A percentile compares a stretch with the other conserved stretches of the same genome.
Conservation (phyloP, 2,329 filamentous ascomycete species). For the Arthrinium phaeospermum region DNA sequence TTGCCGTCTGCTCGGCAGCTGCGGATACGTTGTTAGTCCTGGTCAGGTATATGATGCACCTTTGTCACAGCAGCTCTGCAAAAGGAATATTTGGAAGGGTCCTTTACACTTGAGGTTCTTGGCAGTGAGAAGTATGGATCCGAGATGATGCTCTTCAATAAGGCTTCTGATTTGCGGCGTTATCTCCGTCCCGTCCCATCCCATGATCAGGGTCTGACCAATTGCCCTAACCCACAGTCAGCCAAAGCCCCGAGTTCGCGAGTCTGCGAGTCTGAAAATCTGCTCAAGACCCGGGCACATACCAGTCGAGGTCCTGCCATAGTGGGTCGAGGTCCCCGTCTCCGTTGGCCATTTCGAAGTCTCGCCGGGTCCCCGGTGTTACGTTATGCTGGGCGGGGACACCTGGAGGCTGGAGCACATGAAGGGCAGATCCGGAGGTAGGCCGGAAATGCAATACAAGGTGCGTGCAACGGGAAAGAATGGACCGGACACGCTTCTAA, state of each 20-base stretch:
- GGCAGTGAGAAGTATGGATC: constrained; percentile 82
- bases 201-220: constrained; percentile 82
- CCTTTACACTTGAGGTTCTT: constrained; percentile 82
- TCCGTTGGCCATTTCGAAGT: constrained; percentile 42
- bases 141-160: constrained; percentile 85
- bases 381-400: constrained; percentile 33
- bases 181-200: constrained; percentile 83
- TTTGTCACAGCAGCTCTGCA: neutral
- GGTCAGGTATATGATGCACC: constrained; percentile 31
- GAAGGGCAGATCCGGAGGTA: constrained; percentile 18
- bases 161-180: constrained; percentile 82
- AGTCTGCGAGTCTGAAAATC: neutral
- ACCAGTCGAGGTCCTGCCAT: constrained; percentile 82
- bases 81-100: neutral
- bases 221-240: constrained; percentile 61
- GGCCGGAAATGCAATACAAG: neutral
- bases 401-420: constrained; percentile 18
- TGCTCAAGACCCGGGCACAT: constrained; percentile 42
- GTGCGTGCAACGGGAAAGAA: neutral
- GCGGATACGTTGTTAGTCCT: constrained; percentile 38
- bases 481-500: neutral
- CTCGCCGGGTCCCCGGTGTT: constrained; percentile 33
- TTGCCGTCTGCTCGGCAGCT: constrained; percentile 92
- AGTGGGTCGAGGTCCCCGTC: constrained; percentile 62
- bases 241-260: constrained; percentile 27